Base-by-base conservation (phyloP, 1,284 basidiomycete genomes). In the Moesziomyces sp. region DNA sequence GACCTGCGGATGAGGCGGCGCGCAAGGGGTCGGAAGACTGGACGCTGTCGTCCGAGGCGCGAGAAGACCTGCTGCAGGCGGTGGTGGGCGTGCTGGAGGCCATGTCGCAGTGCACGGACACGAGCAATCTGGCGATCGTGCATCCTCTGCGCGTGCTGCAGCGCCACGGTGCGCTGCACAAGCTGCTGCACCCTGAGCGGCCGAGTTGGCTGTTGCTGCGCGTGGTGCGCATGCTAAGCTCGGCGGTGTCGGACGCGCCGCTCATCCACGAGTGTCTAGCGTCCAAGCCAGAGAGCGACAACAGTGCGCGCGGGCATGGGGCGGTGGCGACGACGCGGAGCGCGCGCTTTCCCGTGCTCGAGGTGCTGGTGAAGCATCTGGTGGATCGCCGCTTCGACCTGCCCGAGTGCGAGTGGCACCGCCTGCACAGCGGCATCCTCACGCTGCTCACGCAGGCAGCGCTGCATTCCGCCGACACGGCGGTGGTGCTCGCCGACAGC, bases 311-410 rank as follows among this genome's bases (percentile, higher is more conserved):
- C 3, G 42, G 47, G 19, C 34, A 16, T 5, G 42, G 19, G 19
- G 53, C 51, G 28, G 47, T 54, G 3, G 42, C 23, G 6, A 58
- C 48, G 35, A 38, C 30, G 10, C 58, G 58, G 43, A 58, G 61
- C 30, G 57, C 51, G 13, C 54, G 58, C n/a, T 79, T 79, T 26
- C 73, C 78, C 9, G 58, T 79, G 24, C 49, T 79, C 6, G 78
- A 79, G 48, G 46, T 76, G 8, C 52, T 79, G 3, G 69, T 77
- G 34, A 77, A 78, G 60, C 76, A 79, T 51, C 52, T 79, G 34
- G 76, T 79, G 11, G 76, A 78, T 19, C 51, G 78, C n/a, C 64
- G 78, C 18, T 67, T 68, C 43, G 73, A 79, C 49, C 34, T 60
- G 34, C 38, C 62, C 5, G 59, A 74, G 45, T 35, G 35, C 48